These are phyloP conservation scores for Hirsutella rhossiliensis DNA, from an alignment of 2,329 filamentous ascomycete genomes.

Conservation along the genomic window DNA sequence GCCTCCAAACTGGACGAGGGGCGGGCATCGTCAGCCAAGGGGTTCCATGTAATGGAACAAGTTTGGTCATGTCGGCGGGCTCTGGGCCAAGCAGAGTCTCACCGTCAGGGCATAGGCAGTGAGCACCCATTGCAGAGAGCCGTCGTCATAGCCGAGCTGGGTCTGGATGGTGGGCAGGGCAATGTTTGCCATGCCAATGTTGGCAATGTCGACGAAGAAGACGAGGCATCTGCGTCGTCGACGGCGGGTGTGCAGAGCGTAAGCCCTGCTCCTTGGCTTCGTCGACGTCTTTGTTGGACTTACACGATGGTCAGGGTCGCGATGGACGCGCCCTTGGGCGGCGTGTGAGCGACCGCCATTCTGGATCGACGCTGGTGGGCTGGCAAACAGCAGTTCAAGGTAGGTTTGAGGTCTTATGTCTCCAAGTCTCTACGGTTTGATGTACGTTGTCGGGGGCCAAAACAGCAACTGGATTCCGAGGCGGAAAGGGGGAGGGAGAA, in stretches of 20 bases:
- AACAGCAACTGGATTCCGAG: too few species aligned
- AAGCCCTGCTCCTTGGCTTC: neutral
- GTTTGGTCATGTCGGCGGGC: neutral
- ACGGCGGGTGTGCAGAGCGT: neutral
- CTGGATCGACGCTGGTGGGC: neutral
- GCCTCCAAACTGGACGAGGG: constrained; percentile 2
- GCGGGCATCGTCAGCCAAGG: too few species aligned
- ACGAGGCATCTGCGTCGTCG: constrained; percentile 3
- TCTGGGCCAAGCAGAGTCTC: neutral
- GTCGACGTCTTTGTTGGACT: neutral
- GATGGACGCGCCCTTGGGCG: constrained; percentile 1
- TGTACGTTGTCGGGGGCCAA: too few species aligned
- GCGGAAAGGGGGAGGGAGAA: too few species aligned
- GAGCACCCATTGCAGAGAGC: constrained; percentile 5
- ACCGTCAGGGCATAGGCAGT: constrained; percentile 5
- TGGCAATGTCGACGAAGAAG: constrained; percentile 6
- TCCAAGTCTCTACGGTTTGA: too few species aligned
- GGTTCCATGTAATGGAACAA: neutral
- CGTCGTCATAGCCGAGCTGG: constrained; percentile 4
- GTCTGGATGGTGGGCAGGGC: constrained; percentile 6
- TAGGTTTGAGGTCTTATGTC: too few species aligned
- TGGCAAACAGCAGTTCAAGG: too few species aligned
- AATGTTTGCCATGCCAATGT: constrained; percentile 6
- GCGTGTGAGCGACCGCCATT: neutral
- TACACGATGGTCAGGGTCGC: constrained; percentile 3